phyloP scores from a whole-genome alignment of 1,284 basidiomycete genomes.

The Rugosomyces carneus region DNA sequence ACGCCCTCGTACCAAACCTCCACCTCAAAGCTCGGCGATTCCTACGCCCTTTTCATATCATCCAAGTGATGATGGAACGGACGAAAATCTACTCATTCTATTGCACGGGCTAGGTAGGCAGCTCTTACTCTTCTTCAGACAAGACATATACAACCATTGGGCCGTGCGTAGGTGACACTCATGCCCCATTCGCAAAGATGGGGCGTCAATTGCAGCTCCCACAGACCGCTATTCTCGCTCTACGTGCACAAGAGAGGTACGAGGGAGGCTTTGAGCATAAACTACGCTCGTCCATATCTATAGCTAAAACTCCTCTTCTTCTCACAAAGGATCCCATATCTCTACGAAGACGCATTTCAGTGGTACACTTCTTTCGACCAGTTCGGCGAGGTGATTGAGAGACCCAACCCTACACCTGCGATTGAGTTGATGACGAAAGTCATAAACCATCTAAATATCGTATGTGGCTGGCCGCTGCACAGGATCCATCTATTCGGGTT shows the following conservation, averaged over 20 bases:
- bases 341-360: slow-evolving; percentile 77
- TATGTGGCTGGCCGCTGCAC: slow-evolving; percentile 60
- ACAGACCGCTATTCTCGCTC: slow-evolving; percentile 76
- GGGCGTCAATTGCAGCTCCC: slow-evolving; percentile 75
- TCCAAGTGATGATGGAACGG: slow-evolving; percentile 73
- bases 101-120: slow-evolving; percentile 80
- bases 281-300: too few species aligned
- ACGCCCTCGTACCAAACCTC: slow-evolving; percentile 36
- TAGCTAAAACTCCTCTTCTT: too few species aligned
- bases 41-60: slow-evolving; percentile 57
- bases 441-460: slow-evolving; percentile 49
- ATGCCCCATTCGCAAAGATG: slow-evolving; percentile 69
- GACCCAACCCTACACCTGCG: slow-evolving; percentile 68
- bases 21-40: slow-evolving; percentile 42
- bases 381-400: slow-evolving; percentile 66
- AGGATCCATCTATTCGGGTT: slow-evolving; percentile 87
- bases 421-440: slow-evolving; percentile 50
- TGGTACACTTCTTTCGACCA: slow-evolving; percentile 86
- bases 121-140: not conserved
- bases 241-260: slow-evolving; percentile 76
- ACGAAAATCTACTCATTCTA: slow-evolving; percentile 82
- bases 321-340: slow-evolving; percentile 58
- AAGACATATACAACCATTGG: too few species aligned
- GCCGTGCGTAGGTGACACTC: slow-evolving; percentile 91
- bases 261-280: slow-evolving; percentile 18